phyloP scores from a whole-genome alignment of 768 basidiomycete genomes.

The Gloeophyllum trabeum region DNA sequence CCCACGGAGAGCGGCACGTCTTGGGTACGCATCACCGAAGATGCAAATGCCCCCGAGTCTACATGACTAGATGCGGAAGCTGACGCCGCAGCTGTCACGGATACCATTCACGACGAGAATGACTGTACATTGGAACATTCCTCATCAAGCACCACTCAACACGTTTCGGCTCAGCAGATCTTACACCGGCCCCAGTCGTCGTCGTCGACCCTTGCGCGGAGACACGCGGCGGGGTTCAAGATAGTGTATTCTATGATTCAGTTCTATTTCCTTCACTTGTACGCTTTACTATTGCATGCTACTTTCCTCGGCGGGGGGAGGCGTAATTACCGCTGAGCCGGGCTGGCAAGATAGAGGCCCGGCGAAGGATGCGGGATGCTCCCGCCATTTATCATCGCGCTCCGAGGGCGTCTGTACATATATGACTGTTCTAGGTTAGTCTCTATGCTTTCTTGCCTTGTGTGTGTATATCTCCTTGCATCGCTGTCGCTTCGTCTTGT shows the following conservation, averaged over 20 bases:
- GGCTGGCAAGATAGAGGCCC: no score
- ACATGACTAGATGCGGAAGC: constrained; percentile 9
- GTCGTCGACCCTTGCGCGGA: constrained; percentile 6
- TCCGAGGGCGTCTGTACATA: no score
- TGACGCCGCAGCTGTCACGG: constrained; percentile 1
- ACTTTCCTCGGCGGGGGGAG: neutral
- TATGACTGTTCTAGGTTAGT: no score
- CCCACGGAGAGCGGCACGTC: constrained; percentile 3
- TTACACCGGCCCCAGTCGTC: neutral
- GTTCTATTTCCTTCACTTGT: constrained; percentile 17
- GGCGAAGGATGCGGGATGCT: no score
- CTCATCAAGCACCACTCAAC: constrained; percentile 10
- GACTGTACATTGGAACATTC: neutral
- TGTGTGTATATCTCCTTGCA: no score
- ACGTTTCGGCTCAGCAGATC: no score
- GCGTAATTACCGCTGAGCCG: neutral
- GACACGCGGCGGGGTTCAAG: constrained; percentile 13
- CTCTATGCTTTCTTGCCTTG: no score
- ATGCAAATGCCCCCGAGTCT: no score
- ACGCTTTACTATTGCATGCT: constrained; percentile 8
- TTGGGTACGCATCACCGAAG: constrained; percentile 9
- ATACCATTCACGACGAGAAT: neutral
- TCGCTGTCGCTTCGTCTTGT: no score
- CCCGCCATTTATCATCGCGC: no score
- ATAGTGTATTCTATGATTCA: constrained; percentile 11